Evolutionary conservation across 148 eudicot genomes (phyloP), one percentile per base, ranked within the genome.

Genomic region (Rhododendron kiyosumense): DNA sequence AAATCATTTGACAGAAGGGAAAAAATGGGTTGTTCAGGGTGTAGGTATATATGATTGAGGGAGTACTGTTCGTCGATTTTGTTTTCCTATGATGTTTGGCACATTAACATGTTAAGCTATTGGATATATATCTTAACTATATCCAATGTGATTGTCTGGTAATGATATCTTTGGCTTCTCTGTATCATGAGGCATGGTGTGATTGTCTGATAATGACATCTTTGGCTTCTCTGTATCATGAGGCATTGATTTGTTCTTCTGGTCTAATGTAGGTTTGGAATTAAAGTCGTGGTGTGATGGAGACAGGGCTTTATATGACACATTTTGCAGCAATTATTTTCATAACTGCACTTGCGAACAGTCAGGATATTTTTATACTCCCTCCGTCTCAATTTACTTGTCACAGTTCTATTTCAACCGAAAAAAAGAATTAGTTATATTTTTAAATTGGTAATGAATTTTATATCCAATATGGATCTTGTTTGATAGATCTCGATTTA

Each of bases 281-380:
- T 36, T 36, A 2, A 79, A 90, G 91, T 73, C 84, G n/a, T 83
- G 79, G 76, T 43, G 61, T 69, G 13, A 48, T 73, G 51, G 89
- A 87, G 69, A 71, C 86, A 14, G 92, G 89, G 48, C 46, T 91
- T 77, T 91, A 86, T 85, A 83, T 91, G 86, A 84, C 91, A 46
- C 85, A 89, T 3, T 87, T 84, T 74, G 88, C 90, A 65, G 90
- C 92, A 76, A 87, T 91, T 13, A 81, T 91, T 74, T 87, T 91
- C 73, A 71, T 89, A 32, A 81, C 85, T 61, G 83, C 85, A 78
- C 91, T 91, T 67, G 87, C 85, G 74, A 86, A 86, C 86, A n/a
- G 52, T 76, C 14, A 89, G 86, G 65, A 34, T 1, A 36, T 36
- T 36, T 36, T 36, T 36, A 36, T 36, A n/a, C n/a, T n/a, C n/a